Evolutionary conservation across 768 basidiomycete species (phyloP), one percentile per base, ranked within the genome.

Genomic region (Russula earlei): DNA sequence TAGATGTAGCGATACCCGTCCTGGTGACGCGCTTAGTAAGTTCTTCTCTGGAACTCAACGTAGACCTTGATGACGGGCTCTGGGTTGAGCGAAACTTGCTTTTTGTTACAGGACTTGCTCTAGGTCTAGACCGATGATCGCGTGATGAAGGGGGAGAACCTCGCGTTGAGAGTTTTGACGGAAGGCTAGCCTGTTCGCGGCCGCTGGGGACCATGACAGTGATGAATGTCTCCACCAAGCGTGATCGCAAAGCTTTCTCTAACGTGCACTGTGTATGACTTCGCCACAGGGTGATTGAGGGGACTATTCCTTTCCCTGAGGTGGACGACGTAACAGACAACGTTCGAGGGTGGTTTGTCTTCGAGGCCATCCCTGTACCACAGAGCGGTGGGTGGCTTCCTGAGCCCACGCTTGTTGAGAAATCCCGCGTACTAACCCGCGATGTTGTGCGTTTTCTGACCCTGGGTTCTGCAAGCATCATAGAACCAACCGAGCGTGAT

Each of bases 211-310:
- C 69, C 31, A 74, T 72, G 41, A 90, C 67, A 14, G 81, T 76
- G 52, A 91, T 69, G 63, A 88, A 87, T 0, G 88, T 87, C 68
- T 90, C 86, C 22, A 91, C 82, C 29, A 91, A 72, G 46, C 88
- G 80, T 33, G 87, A 83, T 52, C 73, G 71, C 11, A 91, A 75
- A 14, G 89, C 77, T 62, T 76, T 84, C 71, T 91, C 87, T 43
- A 91, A 71, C 8, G 74, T 77, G 27, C 70, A 69, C 65, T 91
- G 88, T 4, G 87, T 85, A 57, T 84, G 76, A 62, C 83, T 82
- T 15, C 75, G 75, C 52, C 78, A 70, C 45, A 78, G 12, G 68
- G 61, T 36, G 65, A 66, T 48, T 67, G 68, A 59, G 63, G 65
- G 41, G 64, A 52, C 34, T 22, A 17, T 45, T 43, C 54, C 58